A percentile compares a stretch with the other conserved stretches of the same genome.
Evolutionary conservation across 2,329 filamentous ascomycete species (phyloP).

Genomic region (Ciborinia camelliae): DNA sequence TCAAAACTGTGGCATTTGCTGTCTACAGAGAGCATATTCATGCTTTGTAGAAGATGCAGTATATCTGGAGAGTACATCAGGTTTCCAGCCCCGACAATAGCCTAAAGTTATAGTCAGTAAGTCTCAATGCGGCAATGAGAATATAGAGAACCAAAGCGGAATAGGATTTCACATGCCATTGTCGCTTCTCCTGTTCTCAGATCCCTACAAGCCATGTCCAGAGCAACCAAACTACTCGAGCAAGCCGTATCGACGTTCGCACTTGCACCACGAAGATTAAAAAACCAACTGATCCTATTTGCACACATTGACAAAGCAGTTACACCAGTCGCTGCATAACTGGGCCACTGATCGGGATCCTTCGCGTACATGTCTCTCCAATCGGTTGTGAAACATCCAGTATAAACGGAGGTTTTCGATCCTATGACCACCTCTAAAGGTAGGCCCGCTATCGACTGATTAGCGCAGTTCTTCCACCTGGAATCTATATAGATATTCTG

Average conservation of each 20-base stretch:
- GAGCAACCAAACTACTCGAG: constrained; percentile 51
- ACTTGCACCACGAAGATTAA: constrained; percentile 49
- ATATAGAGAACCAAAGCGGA: constrained; percentile 44
- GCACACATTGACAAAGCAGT: constrained; percentile 43
- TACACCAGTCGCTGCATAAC: constrained; percentile 31
- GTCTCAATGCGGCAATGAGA: not conserved
- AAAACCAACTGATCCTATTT: constrained; percentile 54
- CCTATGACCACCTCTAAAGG: constrained; percentile 20
- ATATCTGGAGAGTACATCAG: constrained; percentile 55
- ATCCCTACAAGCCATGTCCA: constrained; percentile 52
- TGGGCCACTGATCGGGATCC: constrained; percentile 28
- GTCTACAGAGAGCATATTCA: constrained; percentile 33
- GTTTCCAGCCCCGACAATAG: constrained; percentile 44
- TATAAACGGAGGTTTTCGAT: constrained; percentile 34
- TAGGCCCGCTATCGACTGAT: constrained; percentile 20
- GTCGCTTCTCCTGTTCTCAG: constrained; percentile 40
- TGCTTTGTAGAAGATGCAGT: not conserved
- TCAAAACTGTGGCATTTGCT: constrained; percentile 54
- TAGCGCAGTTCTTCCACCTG: not conserved
- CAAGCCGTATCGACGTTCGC: constrained; percentile 58
- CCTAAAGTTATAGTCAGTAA: constrained; percentile 46
- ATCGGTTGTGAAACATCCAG: constrained; percentile 33
- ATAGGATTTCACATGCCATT: constrained; percentile 32
- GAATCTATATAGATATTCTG: not conserved
- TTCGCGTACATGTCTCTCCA: not conserved